These are phyloP conservation scores for Mycena kentingensis DNA, from an alignment of 768 basidiomycete genomes.

Conservation along the genomic window DNA sequence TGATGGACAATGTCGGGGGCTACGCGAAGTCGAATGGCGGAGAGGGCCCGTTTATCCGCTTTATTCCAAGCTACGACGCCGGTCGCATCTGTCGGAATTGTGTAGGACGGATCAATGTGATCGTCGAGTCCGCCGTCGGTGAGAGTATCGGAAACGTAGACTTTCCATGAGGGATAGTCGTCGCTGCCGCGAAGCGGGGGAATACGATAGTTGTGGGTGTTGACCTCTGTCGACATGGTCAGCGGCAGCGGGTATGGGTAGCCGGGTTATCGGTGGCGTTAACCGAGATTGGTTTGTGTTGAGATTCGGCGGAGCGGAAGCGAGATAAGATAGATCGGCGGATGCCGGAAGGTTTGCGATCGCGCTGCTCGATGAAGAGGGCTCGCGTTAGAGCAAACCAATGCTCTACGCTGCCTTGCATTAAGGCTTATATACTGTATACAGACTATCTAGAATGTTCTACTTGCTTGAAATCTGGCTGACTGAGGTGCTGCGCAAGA, in stretches of 20 bases:
- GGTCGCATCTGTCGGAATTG: not conserved
- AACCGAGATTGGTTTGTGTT: not conserved
- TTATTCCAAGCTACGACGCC: conserved; percentile 26
- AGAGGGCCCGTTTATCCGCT: conserved; percentile 32
- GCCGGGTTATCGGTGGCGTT: conserved; percentile 6
- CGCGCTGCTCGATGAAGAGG: no score
- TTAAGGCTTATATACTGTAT: no score
- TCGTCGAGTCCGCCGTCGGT: conserved; percentile 14
- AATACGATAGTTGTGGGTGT: conserved; percentile 7
- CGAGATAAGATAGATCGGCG: no score
- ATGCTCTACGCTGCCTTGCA: no score
- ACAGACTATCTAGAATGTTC: no score
- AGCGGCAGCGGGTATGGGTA: not conserved
- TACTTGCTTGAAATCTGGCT: no score
- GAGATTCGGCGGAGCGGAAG: no score
- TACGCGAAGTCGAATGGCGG: conserved; percentile 30
- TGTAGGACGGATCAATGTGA: conserved; percentile 1
- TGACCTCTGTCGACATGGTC: conserved; percentile 6
- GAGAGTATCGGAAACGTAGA: conserved; percentile 23
- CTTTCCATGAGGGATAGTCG: conserved; percentile 22
- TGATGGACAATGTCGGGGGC: conserved; percentile 29
- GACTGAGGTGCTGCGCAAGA: no score
- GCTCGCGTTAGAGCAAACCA: no score
- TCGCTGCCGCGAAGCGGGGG: conserved; percentile 14
- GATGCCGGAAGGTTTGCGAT: no score